A percentile compares a stretch with the other conserved stretches of the same genome.
These are phyloP conservation scores for Claviceps africana DNA, from an alignment of 2,329 filamentous ascomycete genomes.

Conservation along the genomic window DNA sequence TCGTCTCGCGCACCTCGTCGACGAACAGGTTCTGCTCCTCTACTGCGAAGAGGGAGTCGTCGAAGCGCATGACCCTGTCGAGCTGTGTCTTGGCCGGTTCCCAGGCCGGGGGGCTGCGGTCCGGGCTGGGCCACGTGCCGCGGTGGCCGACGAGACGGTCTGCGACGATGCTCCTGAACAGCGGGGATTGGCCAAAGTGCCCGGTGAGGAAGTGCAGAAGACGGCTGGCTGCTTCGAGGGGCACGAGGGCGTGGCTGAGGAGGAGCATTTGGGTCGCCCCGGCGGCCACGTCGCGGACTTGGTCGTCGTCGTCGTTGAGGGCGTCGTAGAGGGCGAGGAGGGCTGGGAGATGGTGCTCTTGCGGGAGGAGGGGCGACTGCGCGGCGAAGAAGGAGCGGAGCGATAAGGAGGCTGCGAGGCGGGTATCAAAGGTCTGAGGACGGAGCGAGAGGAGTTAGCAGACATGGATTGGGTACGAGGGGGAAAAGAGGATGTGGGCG, in stretches of 20 bases:
- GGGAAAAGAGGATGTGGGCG: no score
- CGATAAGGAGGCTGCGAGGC: conserved; percentile 44
- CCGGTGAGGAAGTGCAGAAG: conserved; percentile 30
- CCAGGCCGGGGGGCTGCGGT: conserved; percentile 2
- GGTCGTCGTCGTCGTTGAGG: conserved; percentile 83
- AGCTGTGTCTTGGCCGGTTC: conserved; percentile 26
- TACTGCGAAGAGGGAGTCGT: conserved; percentile 64
- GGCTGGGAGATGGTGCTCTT: conserved; percentile 32
- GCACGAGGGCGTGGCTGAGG: conserved; percentile 29
- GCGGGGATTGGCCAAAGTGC: conserved; percentile 18
- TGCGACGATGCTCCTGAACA: conserved; percentile 27
- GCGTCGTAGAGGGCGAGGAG: conserved; percentile 59
- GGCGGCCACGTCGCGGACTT: conserved; percentile 57
- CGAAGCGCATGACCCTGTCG: conserved; percentile 31
- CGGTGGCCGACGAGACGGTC: conserved; percentile 25
- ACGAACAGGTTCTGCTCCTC: conserved; percentile 94
- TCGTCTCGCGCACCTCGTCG: conserved; percentile 63
- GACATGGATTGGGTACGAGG: no score
- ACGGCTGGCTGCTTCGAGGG: conserved; percentile 31
- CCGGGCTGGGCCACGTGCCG: conserved; percentile 2
- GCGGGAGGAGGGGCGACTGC: conserved; percentile 10
- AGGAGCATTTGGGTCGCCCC: conserved; percentile 34
- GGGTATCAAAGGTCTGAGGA: conserved; percentile 46
- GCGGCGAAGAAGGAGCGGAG: conserved; percentile 35
- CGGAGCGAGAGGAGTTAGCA: neutral